Evolutionary conservation across 768 basidiomycete genomes (phyloP).

Genomic region (Arthromyces matolae): DNA sequence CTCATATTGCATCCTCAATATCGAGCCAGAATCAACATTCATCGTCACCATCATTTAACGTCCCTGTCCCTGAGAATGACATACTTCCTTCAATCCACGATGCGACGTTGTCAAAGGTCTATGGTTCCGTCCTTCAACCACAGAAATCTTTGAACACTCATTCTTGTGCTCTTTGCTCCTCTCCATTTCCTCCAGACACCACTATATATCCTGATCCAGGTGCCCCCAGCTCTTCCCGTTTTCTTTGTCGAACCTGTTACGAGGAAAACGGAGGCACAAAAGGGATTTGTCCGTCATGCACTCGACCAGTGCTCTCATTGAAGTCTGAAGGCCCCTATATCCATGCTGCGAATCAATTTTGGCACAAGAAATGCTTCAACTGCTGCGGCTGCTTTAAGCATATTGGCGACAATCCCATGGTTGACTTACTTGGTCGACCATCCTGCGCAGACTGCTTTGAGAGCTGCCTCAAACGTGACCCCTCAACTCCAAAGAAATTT

Average conservation of each 20-base stretch:
- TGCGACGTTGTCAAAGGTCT: constrained; percentile 73
- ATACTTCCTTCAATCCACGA: constrained; percentile 56
- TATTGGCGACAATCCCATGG: constrained; percentile 72
- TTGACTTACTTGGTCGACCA: constrained; percentile 78
- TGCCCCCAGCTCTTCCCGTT: constrained; percentile 40
- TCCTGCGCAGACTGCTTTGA: constrained; percentile 83
- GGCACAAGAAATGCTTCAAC: constrained; percentile 81
- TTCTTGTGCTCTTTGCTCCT: constrained; percentile 62
- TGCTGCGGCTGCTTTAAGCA: constrained; percentile 71
- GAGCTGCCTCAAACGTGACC: constrained; percentile 57
- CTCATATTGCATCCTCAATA: constrained; percentile 54
- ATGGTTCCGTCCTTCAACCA: constrained; percentile 80
- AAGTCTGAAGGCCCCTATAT: constrained; percentile 78
- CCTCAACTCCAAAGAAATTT: constrained; percentile 41
- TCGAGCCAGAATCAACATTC: constrained; percentile 37
- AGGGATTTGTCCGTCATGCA: constrained; percentile 66
- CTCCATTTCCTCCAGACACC: constrained; percentile 71
- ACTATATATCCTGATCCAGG: constrained; percentile 81
- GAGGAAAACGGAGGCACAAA: constrained; percentile 69
- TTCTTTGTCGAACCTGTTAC: constrained; percentile 76
- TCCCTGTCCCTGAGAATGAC: constrained; percentile 52
- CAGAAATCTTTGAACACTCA: constrained; percentile 69
- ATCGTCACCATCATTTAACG: constrained; percentile 49
- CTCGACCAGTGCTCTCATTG: constrained; percentile 67
- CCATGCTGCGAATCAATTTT: constrained; percentile 63